These are phyloP conservation scores for Cyclocybe aegerita DNA, from an alignment of 768 basidiomycete species.

Conservation along the genomic window DNA sequence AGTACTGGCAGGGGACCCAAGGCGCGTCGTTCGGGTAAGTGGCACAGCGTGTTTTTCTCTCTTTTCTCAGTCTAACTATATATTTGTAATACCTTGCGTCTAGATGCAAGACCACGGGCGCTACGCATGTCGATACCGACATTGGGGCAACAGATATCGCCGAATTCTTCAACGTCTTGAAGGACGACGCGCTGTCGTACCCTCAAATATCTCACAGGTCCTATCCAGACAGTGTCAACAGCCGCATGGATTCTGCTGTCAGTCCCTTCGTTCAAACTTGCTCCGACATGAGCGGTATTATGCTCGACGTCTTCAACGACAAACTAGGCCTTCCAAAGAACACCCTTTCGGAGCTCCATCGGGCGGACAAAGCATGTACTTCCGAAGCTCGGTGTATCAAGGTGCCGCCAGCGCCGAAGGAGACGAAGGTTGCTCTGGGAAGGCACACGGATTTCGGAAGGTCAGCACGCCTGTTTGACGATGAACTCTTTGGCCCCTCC, in stretches of 20 bases:
- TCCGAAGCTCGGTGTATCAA: slow-evolving; percentile 55
- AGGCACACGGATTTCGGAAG: slow-evolving; percentile 70
- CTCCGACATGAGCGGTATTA: slow-evolving; percentile 46
- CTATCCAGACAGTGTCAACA: slow-evolving; percentile 53
- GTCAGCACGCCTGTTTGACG: slow-evolving; percentile 16
- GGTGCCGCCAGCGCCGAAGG: slow-evolving; percentile 36
- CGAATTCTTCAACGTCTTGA: slow-evolving; percentile 63
- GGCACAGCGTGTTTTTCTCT: neutral
- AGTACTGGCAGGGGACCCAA: slow-evolving; percentile 51
- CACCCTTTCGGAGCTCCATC: slow-evolving; percentile 42
- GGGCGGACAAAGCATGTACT: slow-evolving; percentile 41
- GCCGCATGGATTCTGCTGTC: slow-evolving; percentile 45
- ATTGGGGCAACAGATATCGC: slow-evolving; percentile 48
- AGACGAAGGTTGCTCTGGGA: slow-evolving; percentile 37
- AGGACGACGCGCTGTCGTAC: slow-evolving; percentile 63
- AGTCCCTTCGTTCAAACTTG: slow-evolving; percentile 53
- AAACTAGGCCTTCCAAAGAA: slow-evolving; percentile 50
- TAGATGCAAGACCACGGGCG: slow-evolving; percentile 58
- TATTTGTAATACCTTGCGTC: neutral
- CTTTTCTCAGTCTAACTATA: slow-evolving; percentile 9
- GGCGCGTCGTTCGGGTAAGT: slow-evolving; percentile 35
- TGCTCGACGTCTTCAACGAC: slow-evolving; percentile 53
- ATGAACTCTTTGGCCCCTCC: slow-evolving; percentile 13
- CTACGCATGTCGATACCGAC: slow-evolving; percentile 53
- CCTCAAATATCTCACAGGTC: slow-evolving; percentile 47